Evolutionary conservation across 345 rosid genomes (phyloP), one percentile per base, ranked within the genome.

Genomic region (Ceriops zippeliana): DNA sequence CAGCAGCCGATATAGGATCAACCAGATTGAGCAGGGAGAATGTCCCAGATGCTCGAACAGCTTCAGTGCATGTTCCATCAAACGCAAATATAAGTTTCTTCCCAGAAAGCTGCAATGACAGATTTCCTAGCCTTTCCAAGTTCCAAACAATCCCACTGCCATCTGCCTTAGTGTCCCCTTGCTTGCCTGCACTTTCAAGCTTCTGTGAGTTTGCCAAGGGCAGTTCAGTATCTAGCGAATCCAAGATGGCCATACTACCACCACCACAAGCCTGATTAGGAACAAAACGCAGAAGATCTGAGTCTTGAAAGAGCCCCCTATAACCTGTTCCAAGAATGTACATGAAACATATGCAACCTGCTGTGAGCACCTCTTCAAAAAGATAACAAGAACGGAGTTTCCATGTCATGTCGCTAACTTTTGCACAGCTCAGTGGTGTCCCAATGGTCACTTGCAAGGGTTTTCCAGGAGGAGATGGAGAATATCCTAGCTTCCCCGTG

Each of bases 181-280:
- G 96, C 85, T 85, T 92, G 73, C 82, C 81, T 76, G 82, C 75
- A 79, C 80, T 74, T 66, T 92, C 99, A 73, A 80, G 76, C 72
- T 87, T 88, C 74, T 86, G 96, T 31, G 86, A 65, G 73, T 69
- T 86, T 68, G 88, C 79, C 76, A 86, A 74, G 70, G 90, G 79
- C 86, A 86, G 70, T 70, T 90, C 98, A 72, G 86, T 78, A 74
- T 92, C 99, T 79, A 95, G 75, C 28, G 97, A 84, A 72, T 90
- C 99, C 77, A 95, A 80, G 79, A 92, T 95, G 60, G 99, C 98
- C 99, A 95, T 89, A 83, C 91, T 90, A 65, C 96, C 98, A 75
- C 99, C 99, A 75, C 96, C 97, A 81, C 99, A 95, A 70, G 99
- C 98, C 83, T 95, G 99, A 77, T 87, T 86, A 71, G 99, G 98